Percentiles rank a stretch among this genome's conserved stretches.
Evolutionary conservation across 306 rosid species (phyloP).

Genomic region (Sesbania bispinosa): DNA sequence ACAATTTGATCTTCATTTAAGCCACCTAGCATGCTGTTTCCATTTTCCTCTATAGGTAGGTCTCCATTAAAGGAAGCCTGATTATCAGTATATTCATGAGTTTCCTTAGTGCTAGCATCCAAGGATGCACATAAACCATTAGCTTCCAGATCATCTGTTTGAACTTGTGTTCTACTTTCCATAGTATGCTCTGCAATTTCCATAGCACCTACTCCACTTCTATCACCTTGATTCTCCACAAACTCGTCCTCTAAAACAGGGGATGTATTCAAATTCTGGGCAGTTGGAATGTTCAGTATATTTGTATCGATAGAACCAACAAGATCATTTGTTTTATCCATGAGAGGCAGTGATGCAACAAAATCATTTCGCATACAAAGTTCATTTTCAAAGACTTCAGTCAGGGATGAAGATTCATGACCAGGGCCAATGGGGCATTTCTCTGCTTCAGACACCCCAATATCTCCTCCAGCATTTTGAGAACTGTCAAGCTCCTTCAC

Average conservation of each 20-base stretch:
- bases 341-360: conserved; percentile 21
- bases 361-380: conserved; percentile 25
- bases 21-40: conserved; percentile 31
- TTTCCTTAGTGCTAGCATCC: conserved; percentile 40
- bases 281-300: conserved; percentile 36
- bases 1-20: conserved; percentile 48
- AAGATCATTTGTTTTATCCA: conserved; percentile 45
- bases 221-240: conserved; percentile 28
- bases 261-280: conserved; percentile 40
- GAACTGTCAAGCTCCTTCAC: conserved; percentile 30
- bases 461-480: conserved; percentile 35
- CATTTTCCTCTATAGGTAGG: conserved; percentile 39
- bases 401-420: conserved; percentile 36
- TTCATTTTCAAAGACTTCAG: conserved; percentile 36
- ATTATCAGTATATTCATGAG: conserved; percentile 38
- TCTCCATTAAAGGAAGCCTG: conserved; percentile 38
- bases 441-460: conserved; percentile 39
- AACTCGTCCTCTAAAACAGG: conserved; percentile 39
- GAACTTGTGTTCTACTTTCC: conserved; percentile 39
- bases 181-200: conserved; percentile 33
- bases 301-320: conserved; percentile 45
- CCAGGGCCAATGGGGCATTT: conserved; percentile 37
- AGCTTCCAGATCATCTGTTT: conserved; percentile 38
- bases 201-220: conserved; percentile 32
- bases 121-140: conserved; percentile 33